Conservation (phyloP, 768 basidiomycete genomes). For the Trametes meyenii region DNA sequence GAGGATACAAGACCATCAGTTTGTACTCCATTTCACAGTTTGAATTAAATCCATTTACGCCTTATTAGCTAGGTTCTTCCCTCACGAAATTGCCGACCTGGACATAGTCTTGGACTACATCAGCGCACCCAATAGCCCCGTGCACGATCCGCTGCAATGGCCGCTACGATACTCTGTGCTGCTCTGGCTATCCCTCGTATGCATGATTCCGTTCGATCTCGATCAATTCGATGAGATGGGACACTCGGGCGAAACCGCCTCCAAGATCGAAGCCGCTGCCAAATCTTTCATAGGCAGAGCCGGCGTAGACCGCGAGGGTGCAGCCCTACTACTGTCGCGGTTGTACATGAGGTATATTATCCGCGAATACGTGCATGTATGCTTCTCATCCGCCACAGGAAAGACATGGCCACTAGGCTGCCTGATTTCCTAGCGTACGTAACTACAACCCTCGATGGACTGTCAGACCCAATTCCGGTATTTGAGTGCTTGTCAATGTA, state of each 20-base stretch:
- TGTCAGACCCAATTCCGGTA: constrained; percentile 51
- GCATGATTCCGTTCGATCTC: constrained; percentile 92
- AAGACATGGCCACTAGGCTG: constrained; percentile 57
- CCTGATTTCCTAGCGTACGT: constrained; percentile 56
- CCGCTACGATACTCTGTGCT: constrained; percentile 80
- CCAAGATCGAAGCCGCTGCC: constrained; percentile 57
- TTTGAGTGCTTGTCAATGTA: background rate
- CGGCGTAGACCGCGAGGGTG: constrained; percentile 85
- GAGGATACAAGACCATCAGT: constrained; percentile 90
- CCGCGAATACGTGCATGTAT: constrained; percentile 9
- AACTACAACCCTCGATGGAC: constrained; percentile 38
- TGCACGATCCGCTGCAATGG: constrained; percentile 60
- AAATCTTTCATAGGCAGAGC: constrained; percentile 62
- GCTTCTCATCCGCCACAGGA: constrained; percentile 42
- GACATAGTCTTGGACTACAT: constrained; percentile 73
- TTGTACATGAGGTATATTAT: constrained; percentile 70
- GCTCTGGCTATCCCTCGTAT: constrained; percentile 92
- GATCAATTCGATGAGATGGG: constrained; percentile 76
- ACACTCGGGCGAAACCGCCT: constrained; percentile 55
- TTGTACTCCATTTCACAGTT: constrained; percentile 41
- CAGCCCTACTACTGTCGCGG: constrained; percentile 77
- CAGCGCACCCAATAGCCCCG: constrained; percentile 46
- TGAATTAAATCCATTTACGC: constrained; percentile 4
- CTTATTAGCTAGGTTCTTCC: constrained; percentile 83
- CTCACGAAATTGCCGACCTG: constrained; percentile 86